phyloP scores from a whole-genome alignment of 805 yeast genomes.

The Ogataea trehalophila region DNA sequence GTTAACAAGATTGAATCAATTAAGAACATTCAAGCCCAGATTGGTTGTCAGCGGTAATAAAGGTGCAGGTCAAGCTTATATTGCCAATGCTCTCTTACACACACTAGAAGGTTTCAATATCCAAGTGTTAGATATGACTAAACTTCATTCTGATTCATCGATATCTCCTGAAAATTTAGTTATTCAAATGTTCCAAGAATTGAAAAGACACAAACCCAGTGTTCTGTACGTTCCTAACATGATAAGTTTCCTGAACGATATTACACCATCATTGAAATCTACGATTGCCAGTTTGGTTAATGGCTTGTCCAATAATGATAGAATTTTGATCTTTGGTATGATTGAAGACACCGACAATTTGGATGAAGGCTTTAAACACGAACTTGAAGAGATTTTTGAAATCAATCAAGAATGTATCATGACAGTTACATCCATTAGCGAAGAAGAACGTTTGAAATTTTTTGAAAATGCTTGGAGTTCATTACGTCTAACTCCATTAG shows the following conservation, averaged over 20 bases:
- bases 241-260: slow-evolving; percentile 67
- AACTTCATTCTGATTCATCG: slow-evolving; percentile 71
- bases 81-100: slow-evolving; percentile 77
- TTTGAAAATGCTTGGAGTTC: slow-evolving; percentile 52
- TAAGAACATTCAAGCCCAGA: slow-evolving; percentile 80
- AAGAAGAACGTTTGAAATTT: slow-evolving; percentile 46
- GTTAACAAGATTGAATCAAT: slow-evolving; percentile 29
- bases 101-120: slow-evolving; percentile 85
- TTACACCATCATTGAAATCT: slow-evolving; percentile 64
- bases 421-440: slow-evolving; percentile 37
- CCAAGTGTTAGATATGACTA: slow-evolving; percentile 78
- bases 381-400: slow-evolving; percentile 55
- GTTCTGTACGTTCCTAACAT: slow-evolving; percentile 79
- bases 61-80: slow-evolving; percentile 85
- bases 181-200: slow-evolving; percentile 81
- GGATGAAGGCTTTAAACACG: slow-evolving; percentile 32
- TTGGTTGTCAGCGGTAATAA: slow-evolving; percentile 63
- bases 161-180: slow-evolving; percentile 78
- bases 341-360: slow-evolving; percentile 37
- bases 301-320: slow-evolving; percentile 65
- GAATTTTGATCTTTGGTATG: slow-evolving; percentile 68
- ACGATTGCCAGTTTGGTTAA: slow-evolving; percentile 68
- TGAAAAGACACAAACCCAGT: slow-evolving; percentile 84
- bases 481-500: slow-evolving; percentile 61
- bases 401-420: slow-evolving; percentile 45